phyloP scores from a whole-genome alignment of 495 filamentous ascomycete species.

The Aspergillus baeticus region DNA sequence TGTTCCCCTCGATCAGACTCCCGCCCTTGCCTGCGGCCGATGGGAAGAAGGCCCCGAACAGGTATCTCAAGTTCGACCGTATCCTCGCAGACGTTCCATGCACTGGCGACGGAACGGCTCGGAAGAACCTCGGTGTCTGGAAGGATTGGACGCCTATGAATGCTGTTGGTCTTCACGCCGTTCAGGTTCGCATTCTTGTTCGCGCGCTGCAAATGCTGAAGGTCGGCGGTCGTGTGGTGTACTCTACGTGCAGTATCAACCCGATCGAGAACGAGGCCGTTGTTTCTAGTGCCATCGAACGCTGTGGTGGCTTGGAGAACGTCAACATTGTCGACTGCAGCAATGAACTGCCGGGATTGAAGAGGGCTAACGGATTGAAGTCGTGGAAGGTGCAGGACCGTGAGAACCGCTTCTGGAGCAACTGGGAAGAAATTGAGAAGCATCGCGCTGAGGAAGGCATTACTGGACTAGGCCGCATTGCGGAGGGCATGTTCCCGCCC shows the following conservation, averaged over 20 bases:
- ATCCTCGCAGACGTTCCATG: conserved; percentile 97
- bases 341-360: conserved; percentile 70
- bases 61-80: conserved; percentile 93
- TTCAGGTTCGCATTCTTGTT: conserved; percentile 85
- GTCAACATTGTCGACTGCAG: conserved; percentile 82
- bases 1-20: conserved; percentile 88
- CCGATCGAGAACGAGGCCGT: conserved; percentile 98
- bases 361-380: conserved; percentile 68
- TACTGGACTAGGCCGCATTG: conserved; percentile 61
- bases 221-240: conserved; percentile 88
- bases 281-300: conserved; percentile 76
- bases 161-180: conserved; percentile 78
- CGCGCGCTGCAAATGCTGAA: conserved; percentile 96
- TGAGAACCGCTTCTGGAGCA: conserved; percentile 68
- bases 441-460: conserved; percentile 55
- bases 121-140: conserved; percentile 93
- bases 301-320: conserved; percentile 81
- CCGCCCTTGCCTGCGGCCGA: conserved; percentile 47
- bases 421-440: conserved; percentile 72
- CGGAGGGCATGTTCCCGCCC: conserved; percentile 82
- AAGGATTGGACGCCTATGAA: conserved; percentile 87
- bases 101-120: conserved; percentile 86
- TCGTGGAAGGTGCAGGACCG: conserved; percentile 90
- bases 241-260: conserved; percentile 98
- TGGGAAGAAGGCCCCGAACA: conserved; percentile 52